These are phyloP conservation scores for Naganishia randhawae DNA, from an alignment of 768 basidiomycete genomes.

Conservation along the genomic window DNA sequence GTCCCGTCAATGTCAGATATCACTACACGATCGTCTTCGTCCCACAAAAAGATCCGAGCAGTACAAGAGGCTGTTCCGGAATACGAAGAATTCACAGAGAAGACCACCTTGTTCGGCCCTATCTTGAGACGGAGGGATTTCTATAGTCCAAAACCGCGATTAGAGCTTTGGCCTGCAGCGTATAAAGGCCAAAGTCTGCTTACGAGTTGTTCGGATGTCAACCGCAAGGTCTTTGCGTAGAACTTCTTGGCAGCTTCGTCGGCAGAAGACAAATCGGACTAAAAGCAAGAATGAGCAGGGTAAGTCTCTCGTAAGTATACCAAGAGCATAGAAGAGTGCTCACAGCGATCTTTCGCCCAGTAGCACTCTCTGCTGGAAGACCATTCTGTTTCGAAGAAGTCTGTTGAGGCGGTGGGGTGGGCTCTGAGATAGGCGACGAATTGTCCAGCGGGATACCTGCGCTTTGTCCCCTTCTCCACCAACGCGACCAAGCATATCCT, in stretches of 20 bases:
- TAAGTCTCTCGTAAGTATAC: background rate
- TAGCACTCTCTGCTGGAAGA: background rate
- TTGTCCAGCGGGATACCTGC: slow-evolving; percentile 28
- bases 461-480: slow-evolving; percentile 46
- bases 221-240: slow-evolving; percentile 84
- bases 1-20: slow-evolving; percentile 98
- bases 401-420: background rate
- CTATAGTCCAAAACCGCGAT: slow-evolving; percentile 52
- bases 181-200: slow-evolving; percentile 34
- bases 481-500: slow-evolving; percentile 49
- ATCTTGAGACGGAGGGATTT: slow-evolving; percentile 78
- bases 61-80: slow-evolving; percentile 74
- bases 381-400: background rate
- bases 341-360: background rate
- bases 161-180: background rate
- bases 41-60: slow-evolving; percentile 93
- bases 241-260: slow-evolving; percentile 52
- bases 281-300: background rate
- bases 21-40: slow-evolving; percentile 80
- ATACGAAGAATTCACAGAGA: slow-evolving; percentile 76
- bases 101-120: slow-evolving; percentile 86
- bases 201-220: slow-evolving; percentile 92
- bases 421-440: background rate
- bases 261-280: background rate
- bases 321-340: background rate